Evolutionary conservation across 2,329 filamentous ascomycete genomes (phyloP).

Genomic region (Dactylellina parvicollis): DNA sequence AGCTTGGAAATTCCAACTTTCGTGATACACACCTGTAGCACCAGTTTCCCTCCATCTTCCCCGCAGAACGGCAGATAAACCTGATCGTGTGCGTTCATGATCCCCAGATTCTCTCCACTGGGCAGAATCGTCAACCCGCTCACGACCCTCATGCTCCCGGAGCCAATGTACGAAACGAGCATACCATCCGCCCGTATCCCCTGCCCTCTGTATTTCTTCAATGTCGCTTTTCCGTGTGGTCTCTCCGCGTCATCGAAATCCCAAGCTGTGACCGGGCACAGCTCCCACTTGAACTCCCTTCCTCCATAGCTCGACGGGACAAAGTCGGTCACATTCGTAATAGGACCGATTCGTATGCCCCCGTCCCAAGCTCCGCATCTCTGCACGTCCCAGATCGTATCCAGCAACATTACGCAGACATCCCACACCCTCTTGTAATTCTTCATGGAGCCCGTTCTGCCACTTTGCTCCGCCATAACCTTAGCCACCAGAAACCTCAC

Average conservation of each 20-base stretch:
- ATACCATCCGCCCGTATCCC: constrained; percentile 6
- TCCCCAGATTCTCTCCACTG: constrained; percentile 8
- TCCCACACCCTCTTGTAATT: constrained; percentile 24
- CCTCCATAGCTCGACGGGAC: too few species aligned
- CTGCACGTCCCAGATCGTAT: constrained; percentile 7
- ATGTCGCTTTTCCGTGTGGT: not conserved
- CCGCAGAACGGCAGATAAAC: constrained; percentile 7
- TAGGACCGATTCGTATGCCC: too few species aligned
- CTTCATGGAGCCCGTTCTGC: not conserved
- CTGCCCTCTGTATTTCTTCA: not conserved
- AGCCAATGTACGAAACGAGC: constrained; percentile 31
- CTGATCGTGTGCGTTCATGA: constrained; percentile 27
- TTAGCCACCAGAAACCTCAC: constrained; percentile 9
- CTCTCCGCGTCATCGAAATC: too few species aligned
- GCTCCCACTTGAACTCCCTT: too few species aligned
- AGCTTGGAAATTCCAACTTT: constrained; percentile 9
- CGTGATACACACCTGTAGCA: not conserved
- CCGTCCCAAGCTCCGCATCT: not conserved
- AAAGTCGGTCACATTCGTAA: too few species aligned
- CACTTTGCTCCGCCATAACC: not conserved
- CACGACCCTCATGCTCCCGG: constrained; percentile 33
- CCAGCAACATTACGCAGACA: constrained; percentile 13
- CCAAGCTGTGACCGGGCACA: too few species aligned
- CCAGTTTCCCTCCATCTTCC: not conserved
- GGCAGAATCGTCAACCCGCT: constrained; percentile 37